Evolutionary conservation across 345 rosid genomes (phyloP), one percentile per base, ranked within the genome.

Genomic region (Theobroma cacao): DNA sequence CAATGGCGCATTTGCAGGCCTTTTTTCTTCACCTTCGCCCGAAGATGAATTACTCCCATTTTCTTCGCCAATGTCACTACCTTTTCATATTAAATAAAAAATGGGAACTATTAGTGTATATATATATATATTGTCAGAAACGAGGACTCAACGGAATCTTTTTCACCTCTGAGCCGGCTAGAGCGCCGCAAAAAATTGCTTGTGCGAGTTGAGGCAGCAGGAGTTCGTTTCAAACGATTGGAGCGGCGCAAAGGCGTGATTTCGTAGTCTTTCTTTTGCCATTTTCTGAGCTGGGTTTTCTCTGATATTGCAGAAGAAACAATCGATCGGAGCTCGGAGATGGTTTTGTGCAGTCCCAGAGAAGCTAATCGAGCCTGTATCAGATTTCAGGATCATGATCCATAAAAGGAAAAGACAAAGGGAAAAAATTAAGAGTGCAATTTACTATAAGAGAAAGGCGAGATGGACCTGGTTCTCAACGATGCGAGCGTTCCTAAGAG

Each of bases 331-430:
- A 81, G 84, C 14, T 81, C 82, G 65, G 81, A 78, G 22, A 83
- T 47, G 11, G 84, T 71, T 50, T 81, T 81, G 4, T 71, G 84
- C 48, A 86, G 78, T 28, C 89, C 89, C 34, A 86, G 78, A 12
- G 89, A 74, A 56, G 76, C 82, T 78, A 86, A 80, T 60, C 89
- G 79, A 60, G 84, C 88, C 86, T 84, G 75, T 31, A 70, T 30
- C 10, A 15, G 2, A 31, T 5, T 38, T 26, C 5, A 47, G 2
- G 26, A 66, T 31, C 66, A 47, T 3, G 26, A 66, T 31, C 66
- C 62, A 36, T 13, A 2, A 36, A 31, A 30, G 12, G 43, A 10
- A 77, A 52, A 36, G 6, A 18, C 2, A 14, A 18, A 40, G 8
- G 3, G 14, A 50, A 50, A 61, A n/a, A 7, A 48, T 11, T 3